Conservation (phyloP, 2,329 filamentous ascomycete species). For the Aspergillus terreus region DNA sequence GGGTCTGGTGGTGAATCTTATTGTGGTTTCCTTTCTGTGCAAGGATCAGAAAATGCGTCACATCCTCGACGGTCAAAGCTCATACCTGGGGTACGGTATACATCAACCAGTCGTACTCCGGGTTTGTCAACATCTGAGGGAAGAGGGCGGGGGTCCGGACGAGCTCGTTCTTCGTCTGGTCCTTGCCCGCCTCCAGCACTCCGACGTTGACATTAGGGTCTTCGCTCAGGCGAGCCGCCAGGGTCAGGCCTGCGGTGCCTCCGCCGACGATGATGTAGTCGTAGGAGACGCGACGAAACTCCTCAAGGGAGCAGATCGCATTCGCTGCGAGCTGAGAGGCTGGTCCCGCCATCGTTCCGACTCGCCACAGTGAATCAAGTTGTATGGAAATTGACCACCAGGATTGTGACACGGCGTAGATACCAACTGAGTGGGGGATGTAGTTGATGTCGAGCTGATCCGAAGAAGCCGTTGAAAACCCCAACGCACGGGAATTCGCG, state of each 20-base stretch:
- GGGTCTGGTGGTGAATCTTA: slow-evolving; percentile 8
- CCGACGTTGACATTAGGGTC: slow-evolving; percentile 37
- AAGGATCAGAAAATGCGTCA: not conserved
- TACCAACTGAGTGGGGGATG: no score
- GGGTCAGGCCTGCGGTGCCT: slow-evolving; percentile 49
- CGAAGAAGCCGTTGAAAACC: no score
- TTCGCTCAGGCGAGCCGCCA: slow-evolving; percentile 41
- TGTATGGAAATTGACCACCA: not conserved
- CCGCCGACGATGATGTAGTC: slow-evolving; percentile 47
- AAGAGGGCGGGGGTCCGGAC: slow-evolving; percentile 3
- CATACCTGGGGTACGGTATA: slow-evolving; percentile 9
- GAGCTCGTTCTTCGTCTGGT: slow-evolving; percentile 7
- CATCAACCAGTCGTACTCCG: slow-evolving; percentile 11
- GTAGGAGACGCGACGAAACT: slow-evolving; percentile 6
- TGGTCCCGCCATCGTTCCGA: not conserved
- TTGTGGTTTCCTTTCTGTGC: slow-evolving; percentile 4
- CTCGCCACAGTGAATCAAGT: not conserved
- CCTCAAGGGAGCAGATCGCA: slow-evolving; percentile 2
- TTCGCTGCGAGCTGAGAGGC: not conserved
- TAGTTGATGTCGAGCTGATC: no score
- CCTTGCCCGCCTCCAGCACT: slow-evolving; percentile 42
- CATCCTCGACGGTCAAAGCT: not conserved
- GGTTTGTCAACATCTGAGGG: slow-evolving; percentile 3
- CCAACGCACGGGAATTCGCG: no score
- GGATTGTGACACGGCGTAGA: not conserved